Evolutionary conservation across 441 rosid species (phyloP).

Genomic region (Cnidoscolus chayamansa): DNA sequence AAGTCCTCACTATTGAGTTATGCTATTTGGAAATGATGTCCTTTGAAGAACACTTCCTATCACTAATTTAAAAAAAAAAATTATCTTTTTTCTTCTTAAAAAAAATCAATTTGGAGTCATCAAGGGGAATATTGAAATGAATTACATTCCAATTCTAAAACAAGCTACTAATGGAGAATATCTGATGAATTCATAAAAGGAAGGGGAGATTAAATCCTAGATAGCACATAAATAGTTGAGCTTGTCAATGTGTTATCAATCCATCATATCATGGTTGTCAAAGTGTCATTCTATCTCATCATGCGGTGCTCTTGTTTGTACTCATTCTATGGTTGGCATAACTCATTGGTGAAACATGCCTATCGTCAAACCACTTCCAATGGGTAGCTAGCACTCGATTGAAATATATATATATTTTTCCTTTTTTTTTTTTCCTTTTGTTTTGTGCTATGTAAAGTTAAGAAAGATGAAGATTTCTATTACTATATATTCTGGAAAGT

Average conservation of each 20-base stretch:
- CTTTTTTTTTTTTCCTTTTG: neutral
- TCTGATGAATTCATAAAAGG: neutral
- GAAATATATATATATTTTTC: neutral
- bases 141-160: neutral
- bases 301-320: slow-evolving; percentile 9
- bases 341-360: slow-evolving; percentile 7
- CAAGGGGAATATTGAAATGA: no score
- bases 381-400: neutral
- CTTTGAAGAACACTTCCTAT: no score
- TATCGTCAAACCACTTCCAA: neutral
- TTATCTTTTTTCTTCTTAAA: neutral
- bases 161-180: neutral
- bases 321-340: slow-evolving; percentile 11
- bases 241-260: slow-evolving; percentile 18
- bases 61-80: no score
- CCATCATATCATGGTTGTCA: slow-evolving; percentile 14
- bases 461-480: neutral
- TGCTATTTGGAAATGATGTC: no score
- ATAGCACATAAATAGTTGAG: slow-evolving; percentile 7
- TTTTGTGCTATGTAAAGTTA: neutral
- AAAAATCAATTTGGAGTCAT: neutral
- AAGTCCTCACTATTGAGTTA: no score
- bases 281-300: slow-evolving; percentile 14
- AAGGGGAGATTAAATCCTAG: neutral
- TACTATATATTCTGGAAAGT: neutral